A percentile compares a stretch with the other conserved stretches of the same genome.
These are phyloP conservation scores for Beauveria asiatica DNA, from an alignment of 2,329 filamentous ascomycete genomes.

Conservation along the genomic window DNA sequence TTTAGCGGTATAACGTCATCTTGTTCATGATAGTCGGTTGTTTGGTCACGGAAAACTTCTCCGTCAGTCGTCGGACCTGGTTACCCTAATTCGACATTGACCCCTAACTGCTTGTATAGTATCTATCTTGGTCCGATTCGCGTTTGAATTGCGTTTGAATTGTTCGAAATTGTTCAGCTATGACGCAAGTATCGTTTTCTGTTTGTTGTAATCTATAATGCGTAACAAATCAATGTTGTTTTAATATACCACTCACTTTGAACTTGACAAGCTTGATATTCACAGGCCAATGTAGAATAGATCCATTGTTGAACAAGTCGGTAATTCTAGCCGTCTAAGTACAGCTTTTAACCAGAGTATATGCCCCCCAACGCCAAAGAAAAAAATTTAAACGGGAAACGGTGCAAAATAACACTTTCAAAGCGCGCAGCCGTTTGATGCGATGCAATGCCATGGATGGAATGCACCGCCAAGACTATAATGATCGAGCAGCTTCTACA, in stretches of 20 bases:
- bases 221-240: neutral
- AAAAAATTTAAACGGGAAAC: neutral
- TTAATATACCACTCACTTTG: constrained; percentile 2
- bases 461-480: constrained; percentile 27
- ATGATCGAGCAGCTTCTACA: constrained; percentile 49
- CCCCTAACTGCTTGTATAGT: neutral
- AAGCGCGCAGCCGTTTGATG: neutral
- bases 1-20: neutral
- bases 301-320: neutral
- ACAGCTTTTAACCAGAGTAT: neutral
- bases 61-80: too few relatives aligned
- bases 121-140: too few relatives aligned
- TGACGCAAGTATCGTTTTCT: neutral
- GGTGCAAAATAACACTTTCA: too few relatives aligned
- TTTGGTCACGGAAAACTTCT: neutral
- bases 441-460: neutral
- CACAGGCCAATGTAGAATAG: neutral
- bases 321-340: neutral
- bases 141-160: too few relatives aligned
- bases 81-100: too few relatives aligned
- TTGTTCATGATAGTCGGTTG: neutral
- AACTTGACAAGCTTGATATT: neutral
- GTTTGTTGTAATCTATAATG: neutral
- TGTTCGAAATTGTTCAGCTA: neutral
- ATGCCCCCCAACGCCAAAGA: constrained; percentile 1